Evolutionary conservation across 495 filamentous ascomycete genomes (phyloP).

Genomic region (Aspergillus conjunctus): DNA sequence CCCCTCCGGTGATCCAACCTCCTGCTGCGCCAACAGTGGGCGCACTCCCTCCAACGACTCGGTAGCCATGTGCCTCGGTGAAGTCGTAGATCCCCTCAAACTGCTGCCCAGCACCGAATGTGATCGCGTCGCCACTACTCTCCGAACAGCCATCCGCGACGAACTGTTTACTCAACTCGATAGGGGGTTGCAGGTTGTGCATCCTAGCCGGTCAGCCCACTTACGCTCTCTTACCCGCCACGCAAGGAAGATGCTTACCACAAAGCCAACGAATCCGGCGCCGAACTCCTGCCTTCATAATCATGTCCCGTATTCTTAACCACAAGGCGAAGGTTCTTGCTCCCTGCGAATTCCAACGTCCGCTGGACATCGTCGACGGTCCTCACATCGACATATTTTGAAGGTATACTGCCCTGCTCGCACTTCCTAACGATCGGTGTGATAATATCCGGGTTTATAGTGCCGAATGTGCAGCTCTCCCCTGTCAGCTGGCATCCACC

Average conservation of each 20-base stretch:
- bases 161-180: conserved; percentile 18
- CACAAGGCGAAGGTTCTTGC: conserved; percentile 38
- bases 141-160: conserved; percentile 19
- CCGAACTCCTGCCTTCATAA: conserved; percentile 16
- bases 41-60: conserved; percentile 27
- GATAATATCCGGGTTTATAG: neutral
- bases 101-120: conserved; percentile 30
- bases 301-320: conserved; percentile 50
- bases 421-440: neutral
- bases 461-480: conserved; percentile 12
- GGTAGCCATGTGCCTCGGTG: conserved; percentile 26
- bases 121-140: conserved; percentile 22
- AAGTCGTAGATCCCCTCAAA: conserved; percentile 29
- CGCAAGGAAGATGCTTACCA: conserved; percentile 32
- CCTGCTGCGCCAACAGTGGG: conserved; percentile 39
- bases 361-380: conserved; percentile 10
- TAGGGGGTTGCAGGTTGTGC: conserved; percentile 28
- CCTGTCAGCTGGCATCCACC: conserved; percentile 17
- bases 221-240: no score
- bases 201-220: conserved; percentile 22
- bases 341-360: conserved; percentile 19
- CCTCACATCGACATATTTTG: conserved; percentile 14
- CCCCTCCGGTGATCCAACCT: conserved; percentile 45
- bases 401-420: conserved; percentile 15
- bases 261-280: conserved; percentile 28